Evolutionary conservation across 306 rosid genomes (phyloP).

Genomic region (Psophocarpus tetragonolobus): DNA sequence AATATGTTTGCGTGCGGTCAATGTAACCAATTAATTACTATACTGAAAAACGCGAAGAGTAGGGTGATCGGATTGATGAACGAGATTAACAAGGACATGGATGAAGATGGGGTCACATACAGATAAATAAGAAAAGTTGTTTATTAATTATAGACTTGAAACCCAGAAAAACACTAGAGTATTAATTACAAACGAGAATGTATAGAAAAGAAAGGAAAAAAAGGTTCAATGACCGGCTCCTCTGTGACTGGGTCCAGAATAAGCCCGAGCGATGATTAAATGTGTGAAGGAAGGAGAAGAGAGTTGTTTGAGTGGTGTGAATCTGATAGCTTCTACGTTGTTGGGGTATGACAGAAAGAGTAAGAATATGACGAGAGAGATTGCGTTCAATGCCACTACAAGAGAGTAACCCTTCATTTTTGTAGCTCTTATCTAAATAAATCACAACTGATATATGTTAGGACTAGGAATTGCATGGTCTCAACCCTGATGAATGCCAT

Average conservation of each 20-base stretch:
- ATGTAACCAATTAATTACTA: too few species aligned
- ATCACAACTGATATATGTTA: not conserved
- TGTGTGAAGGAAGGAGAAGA: constrained; percentile 28
- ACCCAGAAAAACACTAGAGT: not conserved
- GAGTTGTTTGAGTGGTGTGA: constrained; percentile 38
- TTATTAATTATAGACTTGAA: too few species aligned
- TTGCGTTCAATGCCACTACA: constrained; percentile 37
- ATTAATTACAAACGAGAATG: not conserved
- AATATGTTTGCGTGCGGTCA: too few species aligned
- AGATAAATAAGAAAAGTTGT: too few species aligned
- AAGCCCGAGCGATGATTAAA: constrained; percentile 34
- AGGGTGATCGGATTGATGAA: too few species aligned
- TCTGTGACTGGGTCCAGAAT: constrained; percentile 53
- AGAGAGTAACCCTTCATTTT: constrained; percentile 44
- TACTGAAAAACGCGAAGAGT: too few species aligned
- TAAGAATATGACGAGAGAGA: constrained; percentile 43
- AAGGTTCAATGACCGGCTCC: constrained; percentile 44
- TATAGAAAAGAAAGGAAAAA: not conserved
- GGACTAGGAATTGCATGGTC: not conserved
- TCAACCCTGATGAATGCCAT: not conserved
- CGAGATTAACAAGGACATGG: too few species aligned
- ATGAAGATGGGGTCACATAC: too few species aligned
- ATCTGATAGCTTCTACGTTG: constrained; percentile 51
- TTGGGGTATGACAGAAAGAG: constrained; percentile 46
- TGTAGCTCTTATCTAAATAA: not conserved